Percentiles rank a stretch among this genome's conserved stretches.
Conservation (phyloP, 371 early-diverging fungal species). For the Neoconidiobolus thromboides region DNA sequence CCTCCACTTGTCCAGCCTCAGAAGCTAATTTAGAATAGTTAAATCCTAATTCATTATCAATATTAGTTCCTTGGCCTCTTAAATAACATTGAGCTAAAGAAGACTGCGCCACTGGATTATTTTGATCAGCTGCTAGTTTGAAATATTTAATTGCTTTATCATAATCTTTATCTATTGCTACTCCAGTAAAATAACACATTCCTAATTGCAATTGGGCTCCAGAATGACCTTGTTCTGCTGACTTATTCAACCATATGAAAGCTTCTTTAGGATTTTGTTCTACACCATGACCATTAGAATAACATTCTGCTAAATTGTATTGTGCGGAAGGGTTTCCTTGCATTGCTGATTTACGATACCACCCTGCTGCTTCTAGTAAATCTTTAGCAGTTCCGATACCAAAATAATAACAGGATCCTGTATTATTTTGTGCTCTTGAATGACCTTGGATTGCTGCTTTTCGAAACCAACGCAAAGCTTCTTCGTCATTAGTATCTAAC, state of each 20-base stretch:
- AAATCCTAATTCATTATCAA: slow-evolving; percentile 11
- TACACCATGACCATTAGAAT: slow-evolving; percentile 69
- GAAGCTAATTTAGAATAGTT: slow-evolving; percentile 24
- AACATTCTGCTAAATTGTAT: slow-evolving; percentile 69
- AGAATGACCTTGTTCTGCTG: slow-evolving; percentile 39
- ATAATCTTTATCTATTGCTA: slow-evolving; percentile 32
- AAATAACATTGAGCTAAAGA: slow-evolving; percentile 63
- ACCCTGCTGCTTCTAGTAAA: slow-evolving; percentile 44
- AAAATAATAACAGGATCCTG: slow-evolving; percentile 78
- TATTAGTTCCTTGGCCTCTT: slow-evolving; percentile 39
- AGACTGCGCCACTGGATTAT: slow-evolving; percentile 39
- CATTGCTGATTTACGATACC: slow-evolving; percentile 57
- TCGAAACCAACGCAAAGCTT: slow-evolving; percentile 48
- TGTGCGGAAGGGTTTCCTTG: slow-evolving; percentile 76
- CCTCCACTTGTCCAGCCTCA: slow-evolving; percentile 17
- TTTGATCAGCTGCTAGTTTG: slow-evolving; percentile 17
- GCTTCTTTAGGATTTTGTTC: slow-evolving; percentile 32
- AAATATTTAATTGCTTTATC: slow-evolving; percentile 10
- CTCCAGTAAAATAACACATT: slow-evolving; percentile 55
- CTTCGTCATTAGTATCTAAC: slow-evolving; percentile 34
- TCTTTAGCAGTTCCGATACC: slow-evolving; percentile 54
- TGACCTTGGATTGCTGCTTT: slow-evolving; percentile 50
- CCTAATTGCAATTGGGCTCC: slow-evolving; percentile 65
- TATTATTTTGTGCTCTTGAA: slow-evolving; percentile 56
- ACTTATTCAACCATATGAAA: slow-evolving; percentile 45